These are phyloP conservation scores for Apiospora arundinis DNA, from an alignment of 2,329 filamentous ascomycete genomes.

Conservation along the genomic window DNA sequence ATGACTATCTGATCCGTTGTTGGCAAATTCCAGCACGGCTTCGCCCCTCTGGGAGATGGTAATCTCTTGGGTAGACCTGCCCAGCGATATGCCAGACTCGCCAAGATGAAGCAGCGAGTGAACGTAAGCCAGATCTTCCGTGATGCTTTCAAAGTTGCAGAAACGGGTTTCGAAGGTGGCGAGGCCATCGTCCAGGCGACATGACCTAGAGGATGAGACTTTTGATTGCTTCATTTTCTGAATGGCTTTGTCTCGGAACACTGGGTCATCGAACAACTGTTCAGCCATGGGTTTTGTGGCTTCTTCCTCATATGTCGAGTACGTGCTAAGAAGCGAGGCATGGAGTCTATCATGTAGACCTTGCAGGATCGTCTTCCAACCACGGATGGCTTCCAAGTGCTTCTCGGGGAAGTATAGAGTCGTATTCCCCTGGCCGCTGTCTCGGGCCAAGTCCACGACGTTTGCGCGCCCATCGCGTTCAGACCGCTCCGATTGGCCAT, in stretches of 20 bases:
- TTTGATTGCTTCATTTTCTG: conserved; percentile 50
- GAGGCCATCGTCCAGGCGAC: conserved; percentile 53
- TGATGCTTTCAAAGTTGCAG: conserved; percentile 52
- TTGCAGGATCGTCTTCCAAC: conserved; percentile 53
- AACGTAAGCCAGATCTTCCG: conserved; percentile 48
- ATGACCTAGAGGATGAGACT: conserved; percentile 43
- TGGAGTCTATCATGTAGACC: conserved; percentile 48
- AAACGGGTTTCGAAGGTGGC: conserved; percentile 54
- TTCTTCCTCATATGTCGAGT: conserved; percentile 52
- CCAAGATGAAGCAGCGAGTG: conserved; percentile 48
- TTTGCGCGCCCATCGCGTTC: not conserved
- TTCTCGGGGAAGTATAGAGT: conserved; percentile 35
- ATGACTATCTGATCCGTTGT: conserved; percentile 42
- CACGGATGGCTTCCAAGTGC: conserved; percentile 48
- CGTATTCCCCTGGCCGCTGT: conserved; percentile 27
- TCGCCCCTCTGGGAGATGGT: conserved; percentile 54
- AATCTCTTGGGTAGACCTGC: conserved; percentile 48
- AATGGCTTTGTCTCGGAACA: conserved; percentile 50
- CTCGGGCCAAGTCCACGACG: not conserved
- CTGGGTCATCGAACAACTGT: conserved; percentile 48
- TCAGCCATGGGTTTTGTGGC: conserved; percentile 51
- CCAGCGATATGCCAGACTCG: conserved; percentile 49
- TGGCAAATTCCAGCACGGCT: conserved; percentile 58
- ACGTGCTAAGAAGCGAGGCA: conserved; percentile 50
- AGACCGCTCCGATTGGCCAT: conserved; percentile 22